Evolutionary conservation across 495 filamentous ascomycete species (phyloP).

Genomic region (Penicillium herquei): DNA sequence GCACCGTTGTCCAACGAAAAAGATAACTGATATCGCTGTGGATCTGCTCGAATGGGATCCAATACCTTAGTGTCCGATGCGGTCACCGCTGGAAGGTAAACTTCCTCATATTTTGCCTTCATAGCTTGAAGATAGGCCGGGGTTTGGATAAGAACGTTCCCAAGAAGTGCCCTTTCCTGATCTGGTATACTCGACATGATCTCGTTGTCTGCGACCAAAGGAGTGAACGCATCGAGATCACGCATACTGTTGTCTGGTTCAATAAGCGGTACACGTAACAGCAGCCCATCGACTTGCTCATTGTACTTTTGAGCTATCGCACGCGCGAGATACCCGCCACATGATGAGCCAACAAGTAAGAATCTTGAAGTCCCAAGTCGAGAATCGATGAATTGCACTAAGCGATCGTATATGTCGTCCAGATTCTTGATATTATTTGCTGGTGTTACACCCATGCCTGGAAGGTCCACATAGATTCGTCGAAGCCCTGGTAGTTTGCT

Average conservation of each 20-base stretch:
- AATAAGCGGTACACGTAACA: slow-evolving; percentile 31
- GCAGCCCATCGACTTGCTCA: slow-evolving; percentile 27
- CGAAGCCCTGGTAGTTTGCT: slow-evolving; percentile 23
- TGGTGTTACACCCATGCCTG: slow-evolving; percentile 32
- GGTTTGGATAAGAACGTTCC: slow-evolving; percentile 29
- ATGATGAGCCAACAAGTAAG: slow-evolving; percentile 28
- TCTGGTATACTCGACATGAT: slow-evolving; percentile 23
- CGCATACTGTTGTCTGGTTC: slow-evolving; percentile 26
- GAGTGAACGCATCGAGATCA: slow-evolving; percentile 27
- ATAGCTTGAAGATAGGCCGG: slow-evolving; percentile 24
- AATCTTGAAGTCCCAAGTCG: slow-evolving; percentile 25
- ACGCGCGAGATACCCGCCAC: slow-evolving; percentile 30
- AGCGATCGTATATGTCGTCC: slow-evolving; percentile 27
- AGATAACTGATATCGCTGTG: slow-evolving; percentile 27
- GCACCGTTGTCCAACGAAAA: slow-evolving; percentile 14
- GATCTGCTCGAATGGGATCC: slow-evolving; percentile 28
- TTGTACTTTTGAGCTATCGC: slow-evolving; percentile 29
- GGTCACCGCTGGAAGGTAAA: slow-evolving; percentile 20
- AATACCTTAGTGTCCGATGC: slow-evolving; percentile 24
- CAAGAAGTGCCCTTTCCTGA: slow-evolving; percentile 26
- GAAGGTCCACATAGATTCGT: slow-evolving; percentile 33
- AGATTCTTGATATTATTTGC: slow-evolving; percentile 27
- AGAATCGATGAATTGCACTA: slow-evolving; percentile 30
- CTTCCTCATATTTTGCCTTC: slow-evolving; percentile 24
- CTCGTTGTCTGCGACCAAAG: slow-evolving; percentile 23